Evolutionary conservation across 2,329 filamentous ascomycete genomes (phyloP).

Genomic region (Fusarium sororula): DNA sequence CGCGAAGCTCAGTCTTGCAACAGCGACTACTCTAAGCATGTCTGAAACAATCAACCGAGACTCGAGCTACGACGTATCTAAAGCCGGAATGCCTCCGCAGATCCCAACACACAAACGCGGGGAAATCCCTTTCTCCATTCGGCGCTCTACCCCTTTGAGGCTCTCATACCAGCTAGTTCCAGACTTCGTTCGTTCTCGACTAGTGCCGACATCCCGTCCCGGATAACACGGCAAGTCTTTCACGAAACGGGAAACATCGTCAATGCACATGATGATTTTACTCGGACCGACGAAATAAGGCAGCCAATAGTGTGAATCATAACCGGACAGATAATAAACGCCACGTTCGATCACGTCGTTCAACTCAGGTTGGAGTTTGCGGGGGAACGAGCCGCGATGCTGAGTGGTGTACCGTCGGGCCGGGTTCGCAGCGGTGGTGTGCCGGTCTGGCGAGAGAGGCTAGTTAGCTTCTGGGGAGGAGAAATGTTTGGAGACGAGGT

Average conservation of each 20-base stretch:
- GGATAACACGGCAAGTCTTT: background rate
- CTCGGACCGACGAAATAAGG: background rate
- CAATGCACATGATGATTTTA: background rate
- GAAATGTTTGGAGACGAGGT: background rate
- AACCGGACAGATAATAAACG: background rate
- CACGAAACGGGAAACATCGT: background rate
- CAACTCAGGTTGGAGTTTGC: background rate
- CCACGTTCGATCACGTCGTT: background rate
- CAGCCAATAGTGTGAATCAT: background rate
- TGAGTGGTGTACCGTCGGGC: background rate
- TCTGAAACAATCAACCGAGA: background rate
- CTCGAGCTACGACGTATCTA: background rate
- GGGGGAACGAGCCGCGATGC: background rate
- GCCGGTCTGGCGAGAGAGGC: background rate
- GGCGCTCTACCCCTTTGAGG: background rate
- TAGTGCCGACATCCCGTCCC: background rate
- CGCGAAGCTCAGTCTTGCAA: no score
- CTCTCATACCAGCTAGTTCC: background rate
- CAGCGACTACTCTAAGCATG: fast-evolving
- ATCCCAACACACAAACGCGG: background rate
- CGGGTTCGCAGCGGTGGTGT: background rate
- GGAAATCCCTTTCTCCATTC: background rate
- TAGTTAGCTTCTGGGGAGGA: background rate
- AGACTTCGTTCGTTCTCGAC: background rate
- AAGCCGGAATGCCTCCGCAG: background rate